These are phyloP conservation scores for Canna indica DNA, from an alignment of 176 grass and related monocot species.

Conservation along the genomic window DNA sequence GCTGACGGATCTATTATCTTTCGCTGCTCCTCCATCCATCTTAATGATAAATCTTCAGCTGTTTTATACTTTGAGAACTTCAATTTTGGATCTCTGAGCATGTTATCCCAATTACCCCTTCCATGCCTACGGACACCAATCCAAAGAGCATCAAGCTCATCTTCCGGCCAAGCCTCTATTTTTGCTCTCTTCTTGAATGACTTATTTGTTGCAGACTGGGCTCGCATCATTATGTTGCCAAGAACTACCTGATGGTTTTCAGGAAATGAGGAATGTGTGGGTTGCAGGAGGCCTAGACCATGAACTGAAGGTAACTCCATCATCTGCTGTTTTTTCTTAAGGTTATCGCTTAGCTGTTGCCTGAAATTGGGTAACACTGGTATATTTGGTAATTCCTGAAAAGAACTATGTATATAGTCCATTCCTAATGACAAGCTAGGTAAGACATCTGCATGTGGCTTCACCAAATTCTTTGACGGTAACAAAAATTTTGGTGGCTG, in stretches of 20 bases:
- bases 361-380: slow-evolving; percentile 59
- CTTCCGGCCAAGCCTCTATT: slow-evolving; percentile 83
- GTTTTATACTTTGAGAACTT: slow-evolving; percentile 65
- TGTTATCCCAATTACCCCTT: slow-evolving; percentile 87
- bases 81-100: slow-evolving; percentile 87
- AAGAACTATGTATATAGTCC: slow-evolving; percentile 36
- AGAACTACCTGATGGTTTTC: slow-evolving; percentile 93
- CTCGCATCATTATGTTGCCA: slow-evolving; percentile 80
- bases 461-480: slow-evolving; percentile 43
- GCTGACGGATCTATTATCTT: slow-evolving; percentile 74
- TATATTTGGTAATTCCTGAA: slow-evolving; percentile 40
- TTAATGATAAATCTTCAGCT: slow-evolving; percentile 62
- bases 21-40: slow-evolving; percentile 81
- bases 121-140: slow-evolving; percentile 96
- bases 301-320: slow-evolving; percentile 51
- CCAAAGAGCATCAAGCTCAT: slow-evolving; percentile 95
- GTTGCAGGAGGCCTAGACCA: slow-evolving; percentile 48
- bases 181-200: slow-evolving; percentile 74
- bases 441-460: slow-evolving; percentile 56
- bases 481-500: slow-evolving; percentile 8
- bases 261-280: slow-evolving; percentile 54
- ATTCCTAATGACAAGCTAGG: slow-evolving; percentile 48
- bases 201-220: slow-evolving; percentile 63
- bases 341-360: slow-evolving; percentile 40
- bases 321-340: slow-evolving; percentile 59